Percentiles rank a stretch among this genome's conserved stretches.
Evolutionary conservation across 2,329 filamentous ascomycete species (phyloP).

Genomic region (Paracoccidioides lutzii): DNA sequence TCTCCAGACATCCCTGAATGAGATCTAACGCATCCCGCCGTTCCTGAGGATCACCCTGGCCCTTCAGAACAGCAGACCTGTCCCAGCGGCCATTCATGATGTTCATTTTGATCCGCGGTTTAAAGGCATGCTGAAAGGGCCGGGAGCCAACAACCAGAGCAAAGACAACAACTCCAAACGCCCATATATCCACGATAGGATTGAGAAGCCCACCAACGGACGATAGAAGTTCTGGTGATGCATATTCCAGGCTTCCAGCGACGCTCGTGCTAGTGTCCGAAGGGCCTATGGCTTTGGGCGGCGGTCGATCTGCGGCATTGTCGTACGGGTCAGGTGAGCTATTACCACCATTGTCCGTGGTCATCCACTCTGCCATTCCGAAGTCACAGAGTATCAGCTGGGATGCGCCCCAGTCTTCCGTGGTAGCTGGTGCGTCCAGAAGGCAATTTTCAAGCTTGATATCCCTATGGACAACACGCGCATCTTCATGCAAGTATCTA

Average conservation of each 20-base stretch:
- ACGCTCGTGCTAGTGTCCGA: slow-evolving; percentile 45
- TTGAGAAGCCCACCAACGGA: slow-evolving; percentile 29
- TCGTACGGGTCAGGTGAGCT: slow-evolving; percentile 39
- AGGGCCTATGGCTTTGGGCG: slow-evolving; percentile 40
- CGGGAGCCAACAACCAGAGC: slow-evolving; percentile 47
- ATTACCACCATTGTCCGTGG: slow-evolving; percentile 38
- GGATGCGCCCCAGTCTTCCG: slow-evolving; percentile 31
- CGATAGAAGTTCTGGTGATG: slow-evolving; percentile 35
- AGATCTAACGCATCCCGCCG: slow-evolving; percentile 42
- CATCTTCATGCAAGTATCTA: slow-evolving; percentile 55
- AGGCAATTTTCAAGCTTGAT: slow-evolving; percentile 59
- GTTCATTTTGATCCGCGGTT: slow-evolving; percentile 45
- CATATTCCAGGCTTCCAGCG: slow-evolving; percentile 47
- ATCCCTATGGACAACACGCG: slow-evolving; percentile 53
- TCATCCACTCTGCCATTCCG: slow-evolving; percentile 55
- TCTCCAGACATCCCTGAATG: slow-evolving; percentile 46
- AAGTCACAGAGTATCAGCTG: slow-evolving; percentile 54
- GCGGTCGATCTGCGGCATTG: slow-evolving; percentile 34
- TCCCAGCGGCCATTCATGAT: slow-evolving; percentile 51
- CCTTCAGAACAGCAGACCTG: slow-evolving; percentile 35
- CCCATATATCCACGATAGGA: slow-evolving; percentile 53
- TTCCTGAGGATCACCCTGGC: slow-evolving; percentile 23
- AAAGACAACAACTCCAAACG: slow-evolving; percentile 51
- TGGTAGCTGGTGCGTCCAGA: slow-evolving; percentile 33
- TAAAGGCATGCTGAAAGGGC: slow-evolving; percentile 49